Percentiles rank a stretch among this genome's conserved stretches.
Conservation (phyloP, 768 basidiomycete genomes). For the Xerocomus potaroensis region DNA sequence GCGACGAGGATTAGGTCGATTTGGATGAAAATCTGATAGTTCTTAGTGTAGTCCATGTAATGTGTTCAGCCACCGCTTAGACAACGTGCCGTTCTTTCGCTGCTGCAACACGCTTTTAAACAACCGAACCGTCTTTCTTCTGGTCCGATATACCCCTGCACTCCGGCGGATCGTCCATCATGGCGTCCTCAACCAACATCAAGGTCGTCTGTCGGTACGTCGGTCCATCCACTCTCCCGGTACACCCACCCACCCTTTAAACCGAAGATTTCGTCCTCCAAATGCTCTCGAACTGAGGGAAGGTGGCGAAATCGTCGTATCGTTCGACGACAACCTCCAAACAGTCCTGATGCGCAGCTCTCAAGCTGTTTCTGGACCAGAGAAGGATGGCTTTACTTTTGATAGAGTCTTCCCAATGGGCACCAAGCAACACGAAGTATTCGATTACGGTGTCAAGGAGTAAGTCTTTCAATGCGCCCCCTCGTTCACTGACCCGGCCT, state of each 20-base stretch:
- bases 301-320: constrained; percentile 85
- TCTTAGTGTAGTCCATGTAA: background rate
- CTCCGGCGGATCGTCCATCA: constrained; percentile 38
- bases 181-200: constrained; percentile 82
- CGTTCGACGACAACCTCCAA: constrained; percentile 82
- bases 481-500: constrained; percentile 16
- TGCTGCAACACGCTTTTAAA: constrained; percentile 12
- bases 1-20: constrained; percentile 51
- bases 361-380: constrained; percentile 70
- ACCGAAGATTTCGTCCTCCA: constrained; percentile 82
- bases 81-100: constrained; percentile 23
- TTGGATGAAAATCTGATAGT: constrained; percentile 2
- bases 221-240: background rate
- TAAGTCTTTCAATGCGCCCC: constrained; percentile 38
- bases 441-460: constrained; percentile 99
- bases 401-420: constrained; percentile 94
- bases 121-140: constrained; percentile 8
- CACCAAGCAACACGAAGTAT: constrained; percentile 89
- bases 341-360: constrained; percentile 77
- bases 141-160: constrained; percentile 16
- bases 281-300: constrained; percentile 89
- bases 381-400: constrained; percentile 97
- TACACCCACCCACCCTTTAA: constrained; percentile 5
- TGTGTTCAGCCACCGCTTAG: constrained; percentile 29
- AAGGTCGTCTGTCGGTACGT: constrained; percentile 98